These are phyloP conservation scores for Xerocomellus chrysenteron DNA, from an alignment of 768 basidiomycete genomes.

Conservation along the genomic window DNA sequence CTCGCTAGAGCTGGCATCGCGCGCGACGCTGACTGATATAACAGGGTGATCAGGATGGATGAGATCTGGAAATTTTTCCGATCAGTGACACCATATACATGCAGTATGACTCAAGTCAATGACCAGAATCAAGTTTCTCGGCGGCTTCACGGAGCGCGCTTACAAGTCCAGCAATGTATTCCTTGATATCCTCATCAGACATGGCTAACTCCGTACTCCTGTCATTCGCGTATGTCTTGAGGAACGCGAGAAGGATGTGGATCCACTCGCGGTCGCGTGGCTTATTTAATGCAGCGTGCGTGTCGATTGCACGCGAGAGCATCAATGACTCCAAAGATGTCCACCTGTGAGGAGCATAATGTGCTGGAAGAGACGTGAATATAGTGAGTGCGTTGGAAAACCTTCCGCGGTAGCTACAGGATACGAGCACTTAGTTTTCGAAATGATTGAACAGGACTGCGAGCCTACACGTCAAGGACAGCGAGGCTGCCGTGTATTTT, in stretches of 20 bases:
- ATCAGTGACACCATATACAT: slow-evolving; percentile 9
- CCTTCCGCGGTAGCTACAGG: slow-evolving; percentile 62
- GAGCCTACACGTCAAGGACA: slow-evolving; percentile 82
- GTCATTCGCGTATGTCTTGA: slow-evolving; percentile 65
- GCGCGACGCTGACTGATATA: slow-evolving; percentile 50
- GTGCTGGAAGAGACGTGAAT: slow-evolving; percentile 79
- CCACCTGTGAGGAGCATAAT: slow-evolving; percentile 84
- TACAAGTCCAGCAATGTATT: slow-evolving; percentile 54
- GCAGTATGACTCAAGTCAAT: slow-evolving; percentile 11
- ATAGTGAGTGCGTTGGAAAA: slow-evolving; percentile 62
- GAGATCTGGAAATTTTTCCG: slow-evolving; percentile 49
- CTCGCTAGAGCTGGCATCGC: slow-evolving; percentile 50
- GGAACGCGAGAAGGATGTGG: slow-evolving; percentile 70
- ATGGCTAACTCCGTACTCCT: slow-evolving; percentile 52
- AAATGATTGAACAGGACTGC: background rate
- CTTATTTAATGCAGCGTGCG: slow-evolving; percentile 56
- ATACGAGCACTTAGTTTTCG: slow-evolving; percentile 8
- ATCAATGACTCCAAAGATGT: slow-evolving; percentile 76
- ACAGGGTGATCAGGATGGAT: slow-evolving; percentile 68
- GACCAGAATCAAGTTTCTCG: slow-evolving; percentile 55
- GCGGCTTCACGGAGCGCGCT: slow-evolving; percentile 48
- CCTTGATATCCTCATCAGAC: slow-evolving; percentile 47
- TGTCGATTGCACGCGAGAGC: slow-evolving; percentile 70
- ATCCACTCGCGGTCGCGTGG: slow-evolving; percentile 78
- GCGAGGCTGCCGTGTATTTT: slow-evolving; percentile 85